phyloP scores from a whole-genome alignment of 805 yeast species.

The Lachancea quebecensis region DNA sequence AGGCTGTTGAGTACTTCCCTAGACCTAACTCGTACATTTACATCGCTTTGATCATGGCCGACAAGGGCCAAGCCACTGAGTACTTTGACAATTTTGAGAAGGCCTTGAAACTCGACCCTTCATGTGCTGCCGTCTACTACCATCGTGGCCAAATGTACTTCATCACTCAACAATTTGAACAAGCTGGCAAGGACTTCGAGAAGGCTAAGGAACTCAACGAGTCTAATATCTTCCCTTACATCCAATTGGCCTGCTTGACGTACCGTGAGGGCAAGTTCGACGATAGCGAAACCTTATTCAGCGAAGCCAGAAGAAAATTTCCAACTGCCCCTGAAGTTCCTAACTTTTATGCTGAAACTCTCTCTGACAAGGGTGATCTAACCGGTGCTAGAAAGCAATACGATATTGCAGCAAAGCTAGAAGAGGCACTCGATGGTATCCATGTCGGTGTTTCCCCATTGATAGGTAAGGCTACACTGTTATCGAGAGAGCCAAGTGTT shows the following conservation, averaged over 20 bases:
- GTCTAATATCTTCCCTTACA: slow-evolving; percentile 72
- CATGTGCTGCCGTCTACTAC: slow-evolving; percentile 77
- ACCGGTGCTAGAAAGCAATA: slow-evolving; percentile 74
- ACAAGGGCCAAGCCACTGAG: slow-evolving; percentile 59
- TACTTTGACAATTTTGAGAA: slow-evolving; percentile 67
- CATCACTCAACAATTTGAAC: slow-evolving; percentile 62
- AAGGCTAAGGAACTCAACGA: slow-evolving; percentile 71
- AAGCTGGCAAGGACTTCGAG: slow-evolving; percentile 69
- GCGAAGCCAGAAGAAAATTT: slow-evolving; percentile 63
- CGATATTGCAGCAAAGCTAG: slow-evolving; percentile 79
- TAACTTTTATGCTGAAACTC: slow-evolving; percentile 91
- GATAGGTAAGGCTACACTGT: slow-evolving; percentile 77
- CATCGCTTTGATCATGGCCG: slow-evolving; percentile 78
- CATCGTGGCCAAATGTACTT: slow-evolving; percentile 92
- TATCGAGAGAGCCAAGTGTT: slow-evolving; percentile 45
- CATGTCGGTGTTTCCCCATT: slow-evolving; percentile 86
- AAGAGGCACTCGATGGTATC: slow-evolving; percentile 57
- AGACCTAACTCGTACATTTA: slow-evolving; percentile 77
- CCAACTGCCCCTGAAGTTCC: slow-evolving; percentile 88
- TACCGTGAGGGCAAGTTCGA: slow-evolving; percentile 58
- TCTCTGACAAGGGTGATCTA: slow-evolving; percentile 72
- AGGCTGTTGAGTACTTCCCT: slow-evolving; percentile 60
- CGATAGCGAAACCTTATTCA: slow-evolving; percentile 59
- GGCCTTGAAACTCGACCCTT: slow-evolving; percentile 64
- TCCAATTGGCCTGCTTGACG: slow-evolving; percentile 87